A percentile compares a stretch with the other conserved stretches of the same genome.
Conservation (phyloP, 1,284 basidiomycete genomes). For the Pterulicium gracile region DNA sequence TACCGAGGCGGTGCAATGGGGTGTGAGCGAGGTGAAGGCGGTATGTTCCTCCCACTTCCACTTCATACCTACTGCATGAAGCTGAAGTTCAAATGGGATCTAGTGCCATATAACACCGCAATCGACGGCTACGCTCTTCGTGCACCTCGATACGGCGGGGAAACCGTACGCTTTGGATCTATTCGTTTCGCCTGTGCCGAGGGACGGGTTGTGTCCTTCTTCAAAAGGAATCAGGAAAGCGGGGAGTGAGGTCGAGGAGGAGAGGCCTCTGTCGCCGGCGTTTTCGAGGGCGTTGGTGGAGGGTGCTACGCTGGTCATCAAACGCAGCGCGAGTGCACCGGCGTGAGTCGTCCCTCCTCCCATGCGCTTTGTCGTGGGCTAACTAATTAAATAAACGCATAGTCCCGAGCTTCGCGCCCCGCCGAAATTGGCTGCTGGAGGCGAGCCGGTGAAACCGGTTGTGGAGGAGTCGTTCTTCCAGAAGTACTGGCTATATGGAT, state of each 20-base stretch:
- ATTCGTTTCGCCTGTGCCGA: constrained; percentile 53
- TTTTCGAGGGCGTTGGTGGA: constrained; percentile 12
- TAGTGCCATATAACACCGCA: constrained; percentile 53
- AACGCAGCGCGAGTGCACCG: constrained; percentile 38
- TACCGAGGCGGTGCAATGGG: constrained; percentile 37
- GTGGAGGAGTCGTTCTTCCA: constrained; percentile 74
- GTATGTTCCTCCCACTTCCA: constrained; percentile 31
- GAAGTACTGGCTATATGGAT: constrained; percentile 60
- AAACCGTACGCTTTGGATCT: constrained; percentile 57
- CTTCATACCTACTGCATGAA: constrained; percentile 9
- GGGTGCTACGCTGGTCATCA: constrained; percentile 47
- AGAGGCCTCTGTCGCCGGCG: too few relatives aligned
- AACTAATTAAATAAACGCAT: too few relatives aligned
- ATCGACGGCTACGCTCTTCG: constrained; percentile 53
- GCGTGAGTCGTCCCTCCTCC: constrained; percentile 30
- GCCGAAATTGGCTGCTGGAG: constrained; percentile 53
- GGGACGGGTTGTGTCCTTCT: constrained; percentile 51
- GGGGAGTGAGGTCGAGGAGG: too few relatives aligned
- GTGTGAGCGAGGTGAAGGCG: constrained; percentile 60
- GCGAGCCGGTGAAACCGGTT: constrained; percentile 47
- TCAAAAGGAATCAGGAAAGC: constrained; percentile 13
- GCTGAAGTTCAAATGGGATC: too few relatives aligned
- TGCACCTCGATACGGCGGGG: constrained; percentile 24
- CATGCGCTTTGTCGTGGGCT: too few relatives aligned
- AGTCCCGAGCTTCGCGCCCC: constrained; percentile 61